Conservation (phyloP, 208 protist species). For the Angomonas ambiguus region DNA sequence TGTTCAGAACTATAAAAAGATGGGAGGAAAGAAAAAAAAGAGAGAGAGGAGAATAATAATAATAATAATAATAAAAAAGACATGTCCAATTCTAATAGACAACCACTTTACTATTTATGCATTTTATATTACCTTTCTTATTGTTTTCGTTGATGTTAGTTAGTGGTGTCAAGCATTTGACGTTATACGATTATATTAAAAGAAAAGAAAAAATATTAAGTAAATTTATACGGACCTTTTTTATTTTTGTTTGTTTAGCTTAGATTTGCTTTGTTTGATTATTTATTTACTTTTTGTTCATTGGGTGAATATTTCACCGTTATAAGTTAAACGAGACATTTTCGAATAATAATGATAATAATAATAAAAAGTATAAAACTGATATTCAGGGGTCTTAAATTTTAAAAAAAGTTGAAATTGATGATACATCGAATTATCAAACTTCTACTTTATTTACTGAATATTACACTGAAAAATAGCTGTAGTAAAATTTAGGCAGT, state of each 20-base stretch:
- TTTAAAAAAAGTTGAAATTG: too few relatives aligned
- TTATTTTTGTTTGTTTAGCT: neutral
- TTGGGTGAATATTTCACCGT: too few relatives aligned
- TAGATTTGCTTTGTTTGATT: too few relatives aligned
- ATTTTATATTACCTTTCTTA: neutral
- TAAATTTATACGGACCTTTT: neutral
- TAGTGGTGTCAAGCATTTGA: neutral
- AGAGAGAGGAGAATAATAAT: neutral
- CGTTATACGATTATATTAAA: constrained; percentile 9
- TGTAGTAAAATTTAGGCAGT: neutral
- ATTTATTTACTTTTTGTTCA: neutral
- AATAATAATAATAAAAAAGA: neutral
- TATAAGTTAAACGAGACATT: too few relatives aligned
- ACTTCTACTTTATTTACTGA: too few relatives aligned
- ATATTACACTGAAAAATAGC: neutral
- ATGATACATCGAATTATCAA: too few relatives aligned
- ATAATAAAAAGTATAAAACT: too few relatives aligned
- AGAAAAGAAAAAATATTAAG: neutral
- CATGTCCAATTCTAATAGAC: neutral
- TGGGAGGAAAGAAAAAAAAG: neutral
- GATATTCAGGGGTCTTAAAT: too few relatives aligned
- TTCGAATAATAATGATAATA: neutral
- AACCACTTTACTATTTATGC: neutral
- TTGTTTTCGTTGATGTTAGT: neutral
- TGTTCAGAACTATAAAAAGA: neutral